Evolutionary conservation across 768 basidiomycete species (phyloP).

Genomic region (Phylloporus scabripes): DNA sequence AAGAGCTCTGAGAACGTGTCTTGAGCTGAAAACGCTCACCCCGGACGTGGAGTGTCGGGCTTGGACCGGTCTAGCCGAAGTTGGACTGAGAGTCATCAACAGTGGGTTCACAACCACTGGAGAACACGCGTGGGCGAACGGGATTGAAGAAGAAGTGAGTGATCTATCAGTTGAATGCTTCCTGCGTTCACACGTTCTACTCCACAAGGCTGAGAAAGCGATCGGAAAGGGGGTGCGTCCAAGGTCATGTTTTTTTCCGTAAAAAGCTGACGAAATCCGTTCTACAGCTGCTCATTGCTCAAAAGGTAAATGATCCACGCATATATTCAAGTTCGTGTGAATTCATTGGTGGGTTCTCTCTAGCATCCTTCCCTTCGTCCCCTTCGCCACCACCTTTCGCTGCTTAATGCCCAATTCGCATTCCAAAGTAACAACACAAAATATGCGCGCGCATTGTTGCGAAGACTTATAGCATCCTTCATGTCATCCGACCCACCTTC

Average conservation of each 20-base stretch:
- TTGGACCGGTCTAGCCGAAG: slow-evolving; percentile 64
- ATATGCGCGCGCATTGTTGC: slow-evolving; percentile 54
- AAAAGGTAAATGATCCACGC: slow-evolving; percentile 43
- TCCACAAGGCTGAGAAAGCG: slow-evolving; percentile 50
- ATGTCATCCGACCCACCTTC: slow-evolving; percentile 46
- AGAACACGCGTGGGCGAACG: slow-evolving; percentile 42
- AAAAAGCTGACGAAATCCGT: neutral
- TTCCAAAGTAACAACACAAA: slow-evolving; percentile 46
- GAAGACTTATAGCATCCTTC: slow-evolving; percentile 47
- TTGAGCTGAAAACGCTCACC: slow-evolving; percentile 45
- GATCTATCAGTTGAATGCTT: neutral
- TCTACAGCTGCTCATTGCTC: slow-evolving; percentile 46
- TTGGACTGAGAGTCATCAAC: slow-evolving; percentile 53
- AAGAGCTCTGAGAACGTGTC: slow-evolving; percentile 51
- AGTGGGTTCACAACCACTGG: slow-evolving; percentile 37
- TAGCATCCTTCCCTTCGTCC: slow-evolving; percentile 62
- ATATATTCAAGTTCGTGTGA: slow-evolving; percentile 4
- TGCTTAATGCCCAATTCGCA: slow-evolving; percentile 55
- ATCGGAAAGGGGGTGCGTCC: slow-evolving; percentile 62
- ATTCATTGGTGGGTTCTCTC: slow-evolving; percentile 1
- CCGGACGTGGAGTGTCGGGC: slow-evolving; percentile 63
- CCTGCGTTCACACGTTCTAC: neutral
- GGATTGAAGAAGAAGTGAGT: slow-evolving; percentile 50
- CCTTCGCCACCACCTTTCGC: slow-evolving; percentile 53
- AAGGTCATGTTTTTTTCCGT: neutral